Base-by-base conservation (phyloP, 371 early-diverging fungal species). In the Mucor irregularis region DNA sequence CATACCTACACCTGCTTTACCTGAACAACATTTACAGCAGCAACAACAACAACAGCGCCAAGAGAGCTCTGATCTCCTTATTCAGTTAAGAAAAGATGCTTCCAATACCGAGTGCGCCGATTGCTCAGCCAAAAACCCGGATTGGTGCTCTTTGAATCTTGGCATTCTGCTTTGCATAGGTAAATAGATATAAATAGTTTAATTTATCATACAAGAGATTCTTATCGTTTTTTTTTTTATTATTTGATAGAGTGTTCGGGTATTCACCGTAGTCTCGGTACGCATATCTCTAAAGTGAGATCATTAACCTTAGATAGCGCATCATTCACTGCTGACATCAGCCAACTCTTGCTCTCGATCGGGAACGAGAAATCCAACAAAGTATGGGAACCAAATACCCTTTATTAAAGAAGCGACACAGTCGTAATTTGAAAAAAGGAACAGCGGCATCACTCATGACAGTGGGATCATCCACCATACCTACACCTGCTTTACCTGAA, bases 121-220 rank as follows among this genome's bases (percentile, higher is more conserved):
- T 65, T 97, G 97, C 70, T 89, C 86, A 25, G 73, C 79, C 21
- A 66, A 75, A 16, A 83, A 81, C 22, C 93, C 95, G 13, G 92
- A 91, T 33, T 99, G 99, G 99, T 91, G 94, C 40, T 90, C 92
- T 29, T 76, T 93, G 25, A 96, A 93, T 50, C 80, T 96, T 24
- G 99, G 99, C n/a, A 82, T 92, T 30, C 73, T 98, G 17, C 68
- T 99, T 29, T 99, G 99, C 71, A 94, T 98, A 43, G 93, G 83
- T 83, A 73, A 38, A 49, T 28, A 11, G 7, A 39, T 14, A 39
- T 14, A 21, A 39, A 39, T 14, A 40, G n/a, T n/a, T 22, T 1
- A 4, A 11, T 19, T 17, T 39, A 17, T 39, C 7, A 13, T 34
- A 13, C 11, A 11, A 13, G 35, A 6, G 21, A 28, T 35, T 34